Percentiles rank a stretch among this genome's conserved stretches.
phyloP scores from a whole-genome alignment of 1,284 basidiomycete genomes.

The Trametes pubescens region DNA sequence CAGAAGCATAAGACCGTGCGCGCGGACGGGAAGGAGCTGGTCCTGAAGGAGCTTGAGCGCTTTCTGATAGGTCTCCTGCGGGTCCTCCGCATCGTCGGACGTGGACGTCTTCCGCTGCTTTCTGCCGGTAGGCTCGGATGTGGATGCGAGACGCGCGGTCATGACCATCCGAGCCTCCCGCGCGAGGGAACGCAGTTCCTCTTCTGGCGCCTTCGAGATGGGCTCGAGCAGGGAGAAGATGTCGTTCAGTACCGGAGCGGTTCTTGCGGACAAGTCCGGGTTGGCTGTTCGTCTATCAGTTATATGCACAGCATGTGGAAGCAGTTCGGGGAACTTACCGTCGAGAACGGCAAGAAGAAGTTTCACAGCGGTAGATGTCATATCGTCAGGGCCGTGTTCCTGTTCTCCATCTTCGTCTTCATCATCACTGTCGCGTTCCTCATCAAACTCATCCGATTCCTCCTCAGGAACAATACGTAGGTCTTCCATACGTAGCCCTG shows the following conservation, averaged over 20 bases:
- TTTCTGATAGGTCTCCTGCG: slow-evolving; percentile 81
- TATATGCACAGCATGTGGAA: neutral
- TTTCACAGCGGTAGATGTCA: slow-evolving; percentile 80
- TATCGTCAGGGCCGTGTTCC: slow-evolving; percentile 52
- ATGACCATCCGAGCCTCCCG: slow-evolving; percentile 85
- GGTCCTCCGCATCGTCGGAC: slow-evolving; percentile 42
- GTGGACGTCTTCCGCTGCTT: slow-evolving; percentile 46
- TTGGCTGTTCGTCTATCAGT: slow-evolving; percentile 58
- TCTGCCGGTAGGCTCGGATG: slow-evolving; percentile 47
- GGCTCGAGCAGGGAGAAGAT: slow-evolving; percentile 75
- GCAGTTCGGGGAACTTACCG: slow-evolving; percentile 54
- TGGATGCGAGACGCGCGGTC: slow-evolving; percentile 74
- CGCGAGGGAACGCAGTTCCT: slow-evolving; percentile 63
- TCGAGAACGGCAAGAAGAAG: slow-evolving; percentile 84
- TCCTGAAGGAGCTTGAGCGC: slow-evolving; percentile 91
- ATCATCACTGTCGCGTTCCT: slow-evolving; percentile 65
- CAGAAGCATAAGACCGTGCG: slow-evolving; percentile 89
- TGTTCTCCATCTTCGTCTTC: slow-evolving; percentile 53
- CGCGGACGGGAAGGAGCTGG: slow-evolving; percentile 93
- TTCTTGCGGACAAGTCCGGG: slow-evolving; percentile 67
- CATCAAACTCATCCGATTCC: slow-evolving; percentile 34
- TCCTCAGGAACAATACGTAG: slow-evolving; percentile 54
- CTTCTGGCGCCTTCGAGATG: slow-evolving; percentile 55
- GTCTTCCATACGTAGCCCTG: slow-evolving; percentile 48
- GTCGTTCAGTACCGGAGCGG: slow-evolving; percentile 70